Base-by-base conservation (phyloP, 139 green algal species). In the Nannochloris sp. region DNA sequence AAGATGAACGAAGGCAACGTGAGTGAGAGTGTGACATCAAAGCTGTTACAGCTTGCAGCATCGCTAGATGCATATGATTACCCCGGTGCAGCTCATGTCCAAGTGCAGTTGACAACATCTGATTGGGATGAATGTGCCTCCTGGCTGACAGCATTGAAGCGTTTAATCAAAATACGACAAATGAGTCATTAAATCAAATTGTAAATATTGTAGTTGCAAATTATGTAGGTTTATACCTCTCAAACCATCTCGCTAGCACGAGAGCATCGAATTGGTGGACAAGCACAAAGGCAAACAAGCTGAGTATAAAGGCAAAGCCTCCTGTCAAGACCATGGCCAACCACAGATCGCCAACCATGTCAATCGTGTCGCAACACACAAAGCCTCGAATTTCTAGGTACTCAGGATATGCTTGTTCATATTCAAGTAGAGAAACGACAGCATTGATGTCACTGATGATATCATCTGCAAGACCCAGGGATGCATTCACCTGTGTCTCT, bases 141-240 rank as follows among this genome's bases (percentile, higher is more conserved):
- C 16, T 99, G 90, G 90, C 75, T 99, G 40, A 91, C 85, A 6
- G 88, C 84, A 4, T 72, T 99, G 4, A 97, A 97, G 72, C 80
- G 93, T 9, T 75, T 99, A 11, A 86, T 98, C 60, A 98, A 96
- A 78, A 44, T 63, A 8, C 65, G 71, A 48, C 66, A 73, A 37
- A 78, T 62, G 44, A 21, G 34, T 23, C 57, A 40, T 40, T 40
- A 40, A 40, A 40, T 40, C 34, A 40, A 11, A 40, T 40, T 40
- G 34, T 40, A 40, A 40, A 40, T 40, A 40, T 40, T 40, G 2
- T 40, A 40, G 34, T 40, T 40, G 34, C 7, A 3, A 40, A 40
- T 10, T 40, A 40, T 25, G 4, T 12, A 19, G 16, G n/a, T 53
- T 21, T 53, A 58, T 58, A 16, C 14, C 19, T 29, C 23, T 58